Conservation (phyloP, 805 yeast genomes). For the Yamadazyma ubonensis region DNA sequence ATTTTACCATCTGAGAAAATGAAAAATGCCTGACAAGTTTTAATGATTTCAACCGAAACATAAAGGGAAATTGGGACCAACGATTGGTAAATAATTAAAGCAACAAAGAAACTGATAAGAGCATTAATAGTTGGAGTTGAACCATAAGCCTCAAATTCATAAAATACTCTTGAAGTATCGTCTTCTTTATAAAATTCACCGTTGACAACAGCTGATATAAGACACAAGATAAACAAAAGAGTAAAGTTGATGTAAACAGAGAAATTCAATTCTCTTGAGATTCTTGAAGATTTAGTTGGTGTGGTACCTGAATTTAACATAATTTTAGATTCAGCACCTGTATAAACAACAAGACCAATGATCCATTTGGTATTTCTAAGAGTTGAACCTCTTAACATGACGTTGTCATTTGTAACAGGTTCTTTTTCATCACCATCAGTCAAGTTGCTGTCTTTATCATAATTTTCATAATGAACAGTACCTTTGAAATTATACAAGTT, state of each 20-base stretch:
- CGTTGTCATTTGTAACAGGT: conserved; percentile 59
- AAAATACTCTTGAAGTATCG: conserved; percentile 48
- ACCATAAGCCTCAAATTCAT: conserved; percentile 63
- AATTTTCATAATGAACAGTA: conserved; percentile 53
- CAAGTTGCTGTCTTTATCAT: conserved; percentile 12
- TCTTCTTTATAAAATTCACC: conserved; percentile 56
- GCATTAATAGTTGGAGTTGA: conserved; percentile 64
- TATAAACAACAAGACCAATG: conserved; percentile 69
- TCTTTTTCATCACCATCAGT: conserved; percentile 54
- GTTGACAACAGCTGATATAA: conserved; percentile 66
- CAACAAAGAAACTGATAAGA: conserved; percentile 65
- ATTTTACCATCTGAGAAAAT: conserved; percentile 67
- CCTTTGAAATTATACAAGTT: conserved; percentile 67
- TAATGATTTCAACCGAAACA: conserved; percentile 75
- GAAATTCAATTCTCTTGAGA: conserved; percentile 63
- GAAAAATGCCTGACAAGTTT: conserved; percentile 73
- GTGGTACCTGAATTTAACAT: conserved; percentile 78
- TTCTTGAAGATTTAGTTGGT: conserved; percentile 68
- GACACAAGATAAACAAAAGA: conserved; percentile 61
- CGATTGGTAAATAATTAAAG: conserved; percentile 70
- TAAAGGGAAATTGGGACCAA: conserved; percentile 79
- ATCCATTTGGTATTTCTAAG: conserved; percentile 77
- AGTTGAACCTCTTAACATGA: conserved; percentile 69
- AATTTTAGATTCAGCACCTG: conserved; percentile 74
- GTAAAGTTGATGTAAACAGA: conserved; percentile 64